Percentiles rank a stretch among this genome's conserved stretches.
phyloP scores from a whole-genome alignment of 148 eudicot species.

The Cornus kousa region DNA sequence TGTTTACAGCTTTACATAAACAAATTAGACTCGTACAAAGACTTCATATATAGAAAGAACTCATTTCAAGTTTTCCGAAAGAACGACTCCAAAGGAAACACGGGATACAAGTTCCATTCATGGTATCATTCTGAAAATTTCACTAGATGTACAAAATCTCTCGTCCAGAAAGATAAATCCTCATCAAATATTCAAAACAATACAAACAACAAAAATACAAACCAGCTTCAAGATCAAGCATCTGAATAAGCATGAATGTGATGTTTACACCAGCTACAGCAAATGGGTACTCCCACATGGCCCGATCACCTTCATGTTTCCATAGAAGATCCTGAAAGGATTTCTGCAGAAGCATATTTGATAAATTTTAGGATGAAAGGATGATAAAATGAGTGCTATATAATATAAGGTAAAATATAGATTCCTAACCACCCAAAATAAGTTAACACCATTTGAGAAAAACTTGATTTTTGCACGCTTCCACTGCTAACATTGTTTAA shows the following conservation, averaged over 20 bases:
- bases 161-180: not conserved
- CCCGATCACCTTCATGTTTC: constrained; percentile 88
- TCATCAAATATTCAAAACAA: not conserved
- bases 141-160: not conserved
- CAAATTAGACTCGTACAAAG: no score
- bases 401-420: not conserved
- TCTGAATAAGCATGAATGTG: constrained; percentile 93
- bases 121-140: not conserved
- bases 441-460: not conserved
- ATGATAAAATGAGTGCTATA: not conserved
- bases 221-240: constrained; percentile 98
- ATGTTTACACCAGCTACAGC: constrained; percentile 99
- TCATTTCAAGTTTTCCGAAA: no score
- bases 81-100: not conserved
- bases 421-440: not conserved
- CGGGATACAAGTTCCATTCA: not conserved
- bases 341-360: constrained; percentile 48
- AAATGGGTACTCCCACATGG: constrained; percentile 98
- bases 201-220: not conserved
- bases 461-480: not conserved
- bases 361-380: not conserved
- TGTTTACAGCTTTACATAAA: no score
- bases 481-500: not conserved
- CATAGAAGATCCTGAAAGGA: constrained; percentile 89
- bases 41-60: no score